Percentiles rank a stretch among this genome's conserved stretches.
These are phyloP conservation scores for Pterothamnion heteromorphum DNA, from an alignment of 31 red algal genomes.

Conservation along the genomic window DNA sequence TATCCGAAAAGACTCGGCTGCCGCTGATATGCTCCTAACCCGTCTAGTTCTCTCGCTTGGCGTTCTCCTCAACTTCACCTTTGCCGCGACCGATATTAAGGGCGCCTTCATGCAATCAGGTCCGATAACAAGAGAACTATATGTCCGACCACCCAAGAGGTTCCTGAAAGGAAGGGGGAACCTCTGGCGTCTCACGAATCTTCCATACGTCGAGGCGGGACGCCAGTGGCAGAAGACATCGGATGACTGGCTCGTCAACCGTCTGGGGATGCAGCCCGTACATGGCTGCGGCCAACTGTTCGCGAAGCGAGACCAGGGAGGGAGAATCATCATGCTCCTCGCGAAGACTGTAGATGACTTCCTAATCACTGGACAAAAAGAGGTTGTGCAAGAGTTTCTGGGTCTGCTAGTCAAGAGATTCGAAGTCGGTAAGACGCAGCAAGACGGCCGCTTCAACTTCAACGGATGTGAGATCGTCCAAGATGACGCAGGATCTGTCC, in stretches of 20 bases:
- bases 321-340: background rate
- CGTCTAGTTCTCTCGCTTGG: background rate
- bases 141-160: background rate
- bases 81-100: background rate
- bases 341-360: background rate
- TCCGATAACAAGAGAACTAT: background rate
- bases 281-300: no score
- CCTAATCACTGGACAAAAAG: background rate
- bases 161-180: background rate
- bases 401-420: background rate
- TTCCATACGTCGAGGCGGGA: conserved; percentile 7
- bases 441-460: no score
- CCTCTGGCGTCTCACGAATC: background rate
- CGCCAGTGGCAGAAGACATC: background rate
- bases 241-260: background rate
- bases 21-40: background rate
- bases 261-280: no score
- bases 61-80: background rate
- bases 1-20: background rate
- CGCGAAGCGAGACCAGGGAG: no score
- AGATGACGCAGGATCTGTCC: background rate
- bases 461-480: background rate
- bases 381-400: background rate
- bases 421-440: background rate
- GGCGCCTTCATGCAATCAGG: background rate